phyloP scores from a whole-genome alignment of 225 moss, liverwort and hornwort genomes.

The Antitrichia curtipendula region DNA sequence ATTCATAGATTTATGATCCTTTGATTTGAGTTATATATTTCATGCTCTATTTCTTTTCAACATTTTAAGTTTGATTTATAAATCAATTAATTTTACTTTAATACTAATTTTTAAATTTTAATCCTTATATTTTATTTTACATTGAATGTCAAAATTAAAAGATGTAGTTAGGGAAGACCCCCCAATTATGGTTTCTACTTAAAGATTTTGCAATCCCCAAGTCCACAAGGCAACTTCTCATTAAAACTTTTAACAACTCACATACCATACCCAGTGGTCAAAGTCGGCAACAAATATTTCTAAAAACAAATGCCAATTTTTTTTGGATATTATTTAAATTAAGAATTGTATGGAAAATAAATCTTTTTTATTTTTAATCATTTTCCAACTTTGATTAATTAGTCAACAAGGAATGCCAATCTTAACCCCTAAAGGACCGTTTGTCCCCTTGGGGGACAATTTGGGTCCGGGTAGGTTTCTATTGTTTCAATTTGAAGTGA shows the following conservation, averaged over 20 bases:
- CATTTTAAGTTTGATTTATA: background rate
- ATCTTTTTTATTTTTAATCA: background rate
- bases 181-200: background rate
- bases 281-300: background rate
- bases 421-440: too few species aligned
- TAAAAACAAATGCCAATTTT: background rate
- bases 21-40: background rate
- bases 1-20: background rate
- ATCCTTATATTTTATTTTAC: background rate
- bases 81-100: background rate
- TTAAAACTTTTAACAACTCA: background rate
- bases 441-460: too few species aligned
- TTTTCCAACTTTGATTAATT: background rate
- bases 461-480: too few species aligned
- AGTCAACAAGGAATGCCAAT: fast-evolving
- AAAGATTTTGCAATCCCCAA: background rate
- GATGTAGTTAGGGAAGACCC: background rate
- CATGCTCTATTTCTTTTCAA: background rate
- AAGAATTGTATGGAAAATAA: too few species aligned
- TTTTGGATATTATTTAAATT: background rate
- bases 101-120: background rate
- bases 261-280: fast-evolving
- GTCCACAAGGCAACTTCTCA: background rate
- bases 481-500: too few species aligned
- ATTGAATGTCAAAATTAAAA: background rate